Conservation (phyloP, 345 rosid species). For the Murraya paniculata region DNA sequence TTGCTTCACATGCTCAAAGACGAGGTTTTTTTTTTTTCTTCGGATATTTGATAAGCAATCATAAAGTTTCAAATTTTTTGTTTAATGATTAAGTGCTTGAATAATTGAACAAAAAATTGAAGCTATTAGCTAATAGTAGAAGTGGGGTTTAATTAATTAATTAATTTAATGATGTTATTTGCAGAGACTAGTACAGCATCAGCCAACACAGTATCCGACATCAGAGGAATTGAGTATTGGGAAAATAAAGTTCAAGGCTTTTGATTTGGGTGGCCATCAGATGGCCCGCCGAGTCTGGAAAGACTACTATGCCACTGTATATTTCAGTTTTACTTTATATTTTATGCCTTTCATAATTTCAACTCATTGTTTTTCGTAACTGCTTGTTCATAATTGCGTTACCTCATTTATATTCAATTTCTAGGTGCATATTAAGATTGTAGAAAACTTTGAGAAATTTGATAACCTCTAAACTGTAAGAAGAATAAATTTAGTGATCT, state of each 20-base stretch:
- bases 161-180: constrained; percentile 3
- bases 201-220: constrained; percentile 78
- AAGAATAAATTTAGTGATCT: too few relatives aligned
- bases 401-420: too few relatives aligned
- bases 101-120: not conserved
- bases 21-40: constrained; percentile 46
- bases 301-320: constrained; percentile 73
- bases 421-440: too few relatives aligned
- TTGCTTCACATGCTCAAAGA: constrained; percentile 94
- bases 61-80: not conserved
- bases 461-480: too few relatives aligned
- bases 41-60: too few relatives aligned
- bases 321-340: not conserved
- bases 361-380: too few relatives aligned
- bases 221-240: constrained; percentile 80
- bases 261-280: constrained; percentile 80
- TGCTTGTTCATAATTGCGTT: too few relatives aligned
- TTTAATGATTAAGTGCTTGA: too few relatives aligned
- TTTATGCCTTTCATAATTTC: too few relatives aligned
- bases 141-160: not conserved
- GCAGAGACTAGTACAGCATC: constrained; percentile 75
- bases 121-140: not conserved
- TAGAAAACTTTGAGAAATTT: too few relatives aligned
- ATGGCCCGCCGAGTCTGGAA: constrained; percentile 84
- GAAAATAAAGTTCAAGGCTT: constrained; percentile 81